These are phyloP conservation scores for Trapa bicornis DNA, from an alignment of 345 rosid genomes.

Conservation along the genomic window DNA sequence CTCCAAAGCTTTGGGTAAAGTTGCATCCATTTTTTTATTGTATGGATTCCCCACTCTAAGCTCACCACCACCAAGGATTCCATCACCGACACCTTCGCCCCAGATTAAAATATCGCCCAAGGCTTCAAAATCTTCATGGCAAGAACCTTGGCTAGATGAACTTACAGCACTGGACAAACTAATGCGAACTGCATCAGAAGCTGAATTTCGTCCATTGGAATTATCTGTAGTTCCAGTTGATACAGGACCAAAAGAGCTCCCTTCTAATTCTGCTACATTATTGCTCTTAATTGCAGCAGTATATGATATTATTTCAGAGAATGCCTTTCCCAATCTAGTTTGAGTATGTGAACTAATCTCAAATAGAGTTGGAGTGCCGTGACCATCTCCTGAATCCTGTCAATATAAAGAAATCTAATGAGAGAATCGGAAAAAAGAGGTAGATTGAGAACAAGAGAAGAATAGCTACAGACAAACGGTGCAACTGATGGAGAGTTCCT, in stretches of 20 bases:
- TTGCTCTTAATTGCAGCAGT: conserved; percentile 33
- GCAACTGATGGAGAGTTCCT: conserved; percentile 38
- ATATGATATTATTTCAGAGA: conserved; percentile 50
- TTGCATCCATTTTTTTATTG: conserved; percentile 34
- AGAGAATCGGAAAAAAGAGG: background rate
- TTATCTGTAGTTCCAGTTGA: conserved; percentile 23
- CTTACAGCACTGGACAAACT: conserved; percentile 82
- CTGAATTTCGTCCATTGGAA: conserved; percentile 44
- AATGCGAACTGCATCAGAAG: conserved; percentile 43
- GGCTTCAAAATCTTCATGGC: conserved; percentile 65
- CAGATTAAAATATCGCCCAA: conserved; percentile 80
- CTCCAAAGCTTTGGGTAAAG: conserved; percentile 65
- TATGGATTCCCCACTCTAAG: conserved; percentile 20
- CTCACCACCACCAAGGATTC: conserved; percentile 42
- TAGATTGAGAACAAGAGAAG: background rate
- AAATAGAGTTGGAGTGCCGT: conserved; percentile 27
- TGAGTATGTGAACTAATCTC: conserved; percentile 31
- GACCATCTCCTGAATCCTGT: conserved; percentile 44
- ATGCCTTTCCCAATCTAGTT: conserved; percentile 59
- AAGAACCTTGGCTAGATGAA: conserved; percentile 81
- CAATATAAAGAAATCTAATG: conserved; percentile 3
- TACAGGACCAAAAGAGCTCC: conserved; percentile 21
- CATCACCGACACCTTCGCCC: conserved; percentile 72
- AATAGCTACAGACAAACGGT: conserved; percentile 33
- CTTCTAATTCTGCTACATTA: conserved; percentile 31